Percentiles rank a stretch among this genome's conserved stretches.
phyloP scores from a whole-genome alignment of 345 rosid genomes.

The Aquilaria yunnanensis region DNA sequence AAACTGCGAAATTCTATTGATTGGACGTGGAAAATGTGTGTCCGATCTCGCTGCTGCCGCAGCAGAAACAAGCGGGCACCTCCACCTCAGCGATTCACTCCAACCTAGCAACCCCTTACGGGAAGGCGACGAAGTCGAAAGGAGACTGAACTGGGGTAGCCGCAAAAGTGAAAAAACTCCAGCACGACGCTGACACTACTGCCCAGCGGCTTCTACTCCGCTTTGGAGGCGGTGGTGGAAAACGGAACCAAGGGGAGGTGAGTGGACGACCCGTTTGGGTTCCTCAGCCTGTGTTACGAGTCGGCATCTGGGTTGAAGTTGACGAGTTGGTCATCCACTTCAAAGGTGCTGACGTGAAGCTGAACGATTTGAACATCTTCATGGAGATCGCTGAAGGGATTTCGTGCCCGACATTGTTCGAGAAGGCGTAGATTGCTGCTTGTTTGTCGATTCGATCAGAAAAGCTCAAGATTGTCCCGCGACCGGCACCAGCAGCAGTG shows the following conservation, averaged over 20 bases:
- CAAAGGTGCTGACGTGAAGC: slow-evolving; percentile 30
- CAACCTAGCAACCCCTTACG: too few relatives aligned
- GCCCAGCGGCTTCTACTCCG: slow-evolving; percentile 19
- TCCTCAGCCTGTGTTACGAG: slow-evolving; percentile 34
- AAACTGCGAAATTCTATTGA: too few relatives aligned
- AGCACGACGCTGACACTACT: slow-evolving; percentile 51
- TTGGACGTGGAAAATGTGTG: too few relatives aligned
- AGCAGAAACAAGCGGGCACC: too few relatives aligned
- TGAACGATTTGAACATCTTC: slow-evolving; percentile 29
- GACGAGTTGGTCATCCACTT: slow-evolving; percentile 40
- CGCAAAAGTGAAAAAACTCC: slow-evolving; percentile 17
- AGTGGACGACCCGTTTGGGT: slow-evolving; percentile 18
- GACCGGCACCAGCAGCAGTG: too few relatives aligned
- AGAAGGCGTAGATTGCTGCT: too few relatives aligned
- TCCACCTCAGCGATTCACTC: too few relatives aligned
- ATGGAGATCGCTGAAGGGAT: slow-evolving; percentile 14
- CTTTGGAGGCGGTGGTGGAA: slow-evolving; percentile 18
- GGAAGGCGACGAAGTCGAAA: too few relatives aligned
- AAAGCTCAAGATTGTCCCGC: too few relatives aligned
- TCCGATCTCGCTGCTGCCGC: too few relatives aligned
- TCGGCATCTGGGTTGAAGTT: slow-evolving; percentile 7
- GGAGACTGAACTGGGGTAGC: too few relatives aligned
- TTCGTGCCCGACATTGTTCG: slow-evolving; percentile 32
- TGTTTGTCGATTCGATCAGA: too few relatives aligned
- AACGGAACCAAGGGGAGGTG: slow-evolving; percentile 10